Evolutionary conservation across 2,329 filamentous ascomycete species (phyloP).

Genomic region (Apiospora saccharicola): DNA sequence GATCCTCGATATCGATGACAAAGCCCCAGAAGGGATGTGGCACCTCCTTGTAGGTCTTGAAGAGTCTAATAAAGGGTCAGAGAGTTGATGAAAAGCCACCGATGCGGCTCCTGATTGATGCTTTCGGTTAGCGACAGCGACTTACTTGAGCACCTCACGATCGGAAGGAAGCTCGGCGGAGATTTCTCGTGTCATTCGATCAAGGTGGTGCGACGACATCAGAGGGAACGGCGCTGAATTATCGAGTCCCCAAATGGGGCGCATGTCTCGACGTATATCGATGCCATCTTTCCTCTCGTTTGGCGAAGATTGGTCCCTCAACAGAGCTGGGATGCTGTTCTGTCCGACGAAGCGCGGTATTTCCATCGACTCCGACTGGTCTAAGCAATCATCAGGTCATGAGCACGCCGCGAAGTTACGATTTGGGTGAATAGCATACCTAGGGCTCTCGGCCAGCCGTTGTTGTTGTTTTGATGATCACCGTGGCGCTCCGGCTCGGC

Average conservation of each 20-base stretch:
- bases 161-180: constrained; percentile 68
- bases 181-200: constrained; percentile 67
- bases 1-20: constrained; percentile 70
- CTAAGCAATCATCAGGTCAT: constrained; percentile 18
- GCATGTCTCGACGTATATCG: constrained; percentile 70
- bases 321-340: constrained; percentile 72
- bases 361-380: constrained; percentile 28
- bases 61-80: constrained; percentile 54
- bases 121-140: constrained; percentile 27
- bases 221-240: constrained; percentile 72
- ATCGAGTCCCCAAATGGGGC: constrained; percentile 70
- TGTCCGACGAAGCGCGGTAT: constrained; percentile 65
- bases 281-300: constrained; percentile 59
- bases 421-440: constrained; percentile 33
- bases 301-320: constrained; percentile 66
- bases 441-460: constrained; percentile 41
- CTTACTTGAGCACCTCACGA: constrained; percentile 71
- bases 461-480: constrained; percentile 41
- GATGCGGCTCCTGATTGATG: background rate
- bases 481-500: constrained; percentile 47
- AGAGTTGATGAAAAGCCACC: background rate
- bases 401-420: background rate
- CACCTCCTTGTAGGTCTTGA: constrained; percentile 72
- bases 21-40: constrained; percentile 74
- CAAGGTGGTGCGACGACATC: constrained; percentile 70